A percentile compares a stretch with the other conserved stretches of the same genome.
Evolutionary conservation across 1,284 basidiomycete species (phyloP).

Genomic region (Trametes sp.): DNA sequence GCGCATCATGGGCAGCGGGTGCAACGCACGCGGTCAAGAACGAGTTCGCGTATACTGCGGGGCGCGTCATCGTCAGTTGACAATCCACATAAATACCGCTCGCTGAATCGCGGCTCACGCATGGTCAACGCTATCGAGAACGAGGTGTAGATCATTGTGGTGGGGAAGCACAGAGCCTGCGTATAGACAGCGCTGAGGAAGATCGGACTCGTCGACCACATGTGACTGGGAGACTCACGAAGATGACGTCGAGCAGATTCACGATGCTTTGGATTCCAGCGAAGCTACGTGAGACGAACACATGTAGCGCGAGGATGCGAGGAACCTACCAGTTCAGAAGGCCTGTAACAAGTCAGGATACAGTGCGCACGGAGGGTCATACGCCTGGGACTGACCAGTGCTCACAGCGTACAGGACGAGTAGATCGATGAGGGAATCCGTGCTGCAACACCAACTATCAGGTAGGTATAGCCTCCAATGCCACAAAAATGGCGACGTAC

Average conservation of each 20-base stretch:
- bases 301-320: background rate
- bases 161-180: background rate
- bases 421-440: slow-evolving; percentile 14
- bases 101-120: too few relatives aligned
- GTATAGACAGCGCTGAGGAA: background rate
- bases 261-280: background rate
- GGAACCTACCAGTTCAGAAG: background rate
- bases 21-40: background rate
- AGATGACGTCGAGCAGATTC: background rate
- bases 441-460: background rate
- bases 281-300: background rate
- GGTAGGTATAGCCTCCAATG: background rate
- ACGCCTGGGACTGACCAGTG: slow-evolving; percentile 3
- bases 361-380: background rate
- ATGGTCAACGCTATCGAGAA: slow-evolving; percentile 15
- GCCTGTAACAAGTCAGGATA: background rate
- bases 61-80: too few relatives aligned
- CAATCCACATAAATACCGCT: too few relatives aligned
- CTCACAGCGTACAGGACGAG: slow-evolving; percentile 16
- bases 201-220: background rate
- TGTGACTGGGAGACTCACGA: background rate
- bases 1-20: too few relatives aligned
- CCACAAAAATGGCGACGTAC: background rate
- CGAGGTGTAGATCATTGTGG: slow-evolving; percentile 14
- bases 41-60: background rate